These are phyloP conservation scores for Arthrobotrys musiformis DNA, from an alignment of 2,329 filamentous ascomycete species.

Conservation along the genomic window DNA sequence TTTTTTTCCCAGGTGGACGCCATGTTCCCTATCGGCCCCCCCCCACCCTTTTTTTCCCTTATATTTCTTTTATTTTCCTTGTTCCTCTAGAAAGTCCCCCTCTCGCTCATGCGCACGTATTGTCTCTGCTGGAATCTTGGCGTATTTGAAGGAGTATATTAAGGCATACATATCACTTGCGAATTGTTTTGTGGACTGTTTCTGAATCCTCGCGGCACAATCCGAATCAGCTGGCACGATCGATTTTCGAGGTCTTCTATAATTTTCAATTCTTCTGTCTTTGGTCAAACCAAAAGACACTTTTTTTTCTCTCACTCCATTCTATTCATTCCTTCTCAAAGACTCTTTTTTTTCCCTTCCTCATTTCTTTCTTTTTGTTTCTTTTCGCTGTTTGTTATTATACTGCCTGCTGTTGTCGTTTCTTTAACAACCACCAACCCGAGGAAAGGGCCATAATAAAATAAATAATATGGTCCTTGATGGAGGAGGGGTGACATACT, in stretches of 20 bases:
- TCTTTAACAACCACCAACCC: constrained; percentile 7
- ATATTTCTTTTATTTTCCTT: constrained; percentile 17
- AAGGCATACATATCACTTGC: constrained; percentile 10
- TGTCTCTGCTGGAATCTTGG: constrained; percentile 35
- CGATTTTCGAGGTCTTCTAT: constrained; percentile 25
- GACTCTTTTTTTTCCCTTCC: constrained; percentile 30
- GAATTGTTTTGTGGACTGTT: constrained; percentile 23
- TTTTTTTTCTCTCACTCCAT: constrained; percentile 28
- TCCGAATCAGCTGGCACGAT: constrained; percentile 39
- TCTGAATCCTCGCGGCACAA: constrained; percentile 13
- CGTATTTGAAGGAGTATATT: constrained; percentile 35
- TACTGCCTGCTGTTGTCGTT: background rate
- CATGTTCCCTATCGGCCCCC: constrained; percentile 37
- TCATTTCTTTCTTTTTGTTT: constrained; percentile 52
- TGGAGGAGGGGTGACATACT: background rate
- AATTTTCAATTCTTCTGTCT: constrained; percentile 40
- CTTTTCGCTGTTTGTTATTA: background rate
- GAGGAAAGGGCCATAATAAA: constrained; percentile 5
- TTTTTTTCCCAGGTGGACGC: constrained; percentile 58
- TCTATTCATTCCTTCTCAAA: constrained; percentile 56
- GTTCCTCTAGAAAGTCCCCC: constrained; percentile 40
- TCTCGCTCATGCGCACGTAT: constrained; percentile 30
- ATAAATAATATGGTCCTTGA: constrained; percentile 13
- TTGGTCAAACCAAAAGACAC: constrained; percentile 39
- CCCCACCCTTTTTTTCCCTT: constrained; percentile 38